These are phyloP conservation scores for Zanthoxylum bungeanum DNA, from an alignment of 345 rosid genomes.

Conservation along the genomic window DNA sequence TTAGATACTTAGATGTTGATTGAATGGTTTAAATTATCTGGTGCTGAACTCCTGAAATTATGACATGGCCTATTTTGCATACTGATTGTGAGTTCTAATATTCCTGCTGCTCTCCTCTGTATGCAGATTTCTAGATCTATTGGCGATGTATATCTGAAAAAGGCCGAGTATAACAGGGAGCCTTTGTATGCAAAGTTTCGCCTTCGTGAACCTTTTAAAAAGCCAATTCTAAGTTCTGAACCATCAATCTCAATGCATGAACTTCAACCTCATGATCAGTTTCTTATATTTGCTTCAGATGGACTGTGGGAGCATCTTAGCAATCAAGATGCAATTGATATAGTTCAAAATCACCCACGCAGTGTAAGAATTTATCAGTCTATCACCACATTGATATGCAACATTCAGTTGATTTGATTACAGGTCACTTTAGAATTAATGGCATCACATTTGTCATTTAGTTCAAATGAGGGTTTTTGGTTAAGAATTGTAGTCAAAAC, in stretches of 20 bases:
- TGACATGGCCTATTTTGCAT: background rate
- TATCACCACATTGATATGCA: background rate
- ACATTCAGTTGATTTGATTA: background rate
- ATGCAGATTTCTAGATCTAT: slow-evolving; percentile 88
- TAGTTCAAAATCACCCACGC: slow-evolving; percentile 79
- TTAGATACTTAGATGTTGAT: background rate
- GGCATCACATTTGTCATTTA: background rate
- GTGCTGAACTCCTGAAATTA: background rate
- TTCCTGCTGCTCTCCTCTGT: background rate
- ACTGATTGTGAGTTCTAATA: background rate
- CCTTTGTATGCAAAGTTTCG: slow-evolving; percentile 82
- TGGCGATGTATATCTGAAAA: slow-evolving; percentile 86
- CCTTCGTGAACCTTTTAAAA: slow-evolving; percentile 72
- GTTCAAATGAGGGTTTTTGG: background rate
- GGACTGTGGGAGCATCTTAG: slow-evolving; percentile 97
- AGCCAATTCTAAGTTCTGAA: slow-evolving; percentile 85
- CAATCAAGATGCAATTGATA: slow-evolving; percentile 90
- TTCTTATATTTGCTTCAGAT: slow-evolving; percentile 92
- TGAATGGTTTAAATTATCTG: background rate
- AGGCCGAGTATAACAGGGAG: slow-evolving; percentile 84
- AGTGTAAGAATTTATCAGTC: slow-evolving; percentile 40
- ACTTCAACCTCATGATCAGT: slow-evolving; percentile 71
- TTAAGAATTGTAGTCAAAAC: background rate
- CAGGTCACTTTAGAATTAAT: background rate
- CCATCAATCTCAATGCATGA: slow-evolving; percentile 71